Evolutionary conservation across 2,329 filamentous ascomycete species (phyloP).

Genomic region (Colletotrichum sansevieriae): DNA sequence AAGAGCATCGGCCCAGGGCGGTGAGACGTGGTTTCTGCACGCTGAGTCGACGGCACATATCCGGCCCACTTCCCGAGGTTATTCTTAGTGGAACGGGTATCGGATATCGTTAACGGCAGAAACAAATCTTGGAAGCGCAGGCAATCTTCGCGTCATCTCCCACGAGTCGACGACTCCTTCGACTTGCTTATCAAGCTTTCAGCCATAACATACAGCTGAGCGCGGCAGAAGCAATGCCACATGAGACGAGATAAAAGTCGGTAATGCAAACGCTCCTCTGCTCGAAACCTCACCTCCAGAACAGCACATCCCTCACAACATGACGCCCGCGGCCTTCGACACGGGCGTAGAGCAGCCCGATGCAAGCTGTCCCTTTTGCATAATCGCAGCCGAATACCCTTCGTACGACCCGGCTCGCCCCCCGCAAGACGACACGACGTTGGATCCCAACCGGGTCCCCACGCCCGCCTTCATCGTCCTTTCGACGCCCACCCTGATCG

Average conservation of each 20-base stretch:
- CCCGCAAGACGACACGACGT: slow-evolving; percentile 53
- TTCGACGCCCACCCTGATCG: slow-evolving; percentile 81
- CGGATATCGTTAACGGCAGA: slow-evolving; percentile 13
- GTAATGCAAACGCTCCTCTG: slow-evolving; percentile 20
- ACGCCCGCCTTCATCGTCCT: slow-evolving; percentile 76
- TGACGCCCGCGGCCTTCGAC: slow-evolving; percentile 40
- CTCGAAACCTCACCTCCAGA: not conserved
- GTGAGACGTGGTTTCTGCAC: no score
- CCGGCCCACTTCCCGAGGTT: slow-evolving; percentile 41
- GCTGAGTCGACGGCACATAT: not conserved
- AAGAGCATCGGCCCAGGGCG: slow-evolving; percentile 14
- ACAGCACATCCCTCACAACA: slow-evolving; percentile 13
- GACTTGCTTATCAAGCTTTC: not conserved
- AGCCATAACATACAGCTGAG: no score
- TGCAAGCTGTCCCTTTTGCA: slow-evolving; percentile 72
- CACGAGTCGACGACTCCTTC: slow-evolving; percentile 1
- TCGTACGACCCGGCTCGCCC: slow-evolving; percentile 61
- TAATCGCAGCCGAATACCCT: slow-evolving; percentile 64
- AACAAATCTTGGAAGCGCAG: slow-evolving; percentile 19
- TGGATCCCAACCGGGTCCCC: slow-evolving; percentile 51
- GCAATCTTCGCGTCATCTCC: slow-evolving; percentile 13
- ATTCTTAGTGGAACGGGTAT: slow-evolving; percentile 15
- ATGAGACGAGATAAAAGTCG: not conserved
- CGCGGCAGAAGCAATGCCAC: slow-evolving; percentile 3
- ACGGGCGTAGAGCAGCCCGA: slow-evolving; percentile 44